phyloP scores from a whole-genome alignment of 2,329 filamentous ascomycete species.

The Coniochaeta sp. region DNA sequence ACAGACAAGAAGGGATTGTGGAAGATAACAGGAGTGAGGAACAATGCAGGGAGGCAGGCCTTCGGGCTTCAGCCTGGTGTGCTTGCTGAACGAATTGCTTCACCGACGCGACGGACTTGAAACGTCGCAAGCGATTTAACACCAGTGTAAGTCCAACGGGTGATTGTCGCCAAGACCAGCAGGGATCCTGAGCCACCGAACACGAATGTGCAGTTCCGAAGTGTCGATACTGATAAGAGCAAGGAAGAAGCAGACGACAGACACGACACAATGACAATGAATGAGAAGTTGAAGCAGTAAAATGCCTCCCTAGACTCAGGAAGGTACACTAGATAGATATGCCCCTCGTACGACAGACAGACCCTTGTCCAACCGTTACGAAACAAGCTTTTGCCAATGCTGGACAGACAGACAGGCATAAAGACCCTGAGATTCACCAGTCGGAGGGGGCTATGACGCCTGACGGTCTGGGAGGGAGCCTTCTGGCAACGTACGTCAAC shows the following conservation, averaged over 20 bases:
- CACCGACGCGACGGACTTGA: background rate
- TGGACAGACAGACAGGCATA: background rate
- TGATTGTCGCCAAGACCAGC: background rate
- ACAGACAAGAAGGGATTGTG: background rate
- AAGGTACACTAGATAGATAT: background rate
- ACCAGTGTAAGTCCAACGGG: background rate
- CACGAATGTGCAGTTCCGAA: too few species aligned
- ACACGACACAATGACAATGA: background rate
- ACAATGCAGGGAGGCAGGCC: background rate
- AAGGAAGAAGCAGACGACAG: background rate
- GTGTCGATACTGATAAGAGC: background rate
- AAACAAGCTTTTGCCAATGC: background rate
- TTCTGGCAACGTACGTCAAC: background rate
- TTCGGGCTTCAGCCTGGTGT: background rate
- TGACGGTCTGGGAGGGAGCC: background rate
- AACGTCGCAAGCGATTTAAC: background rate
- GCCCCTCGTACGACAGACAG: background rate
- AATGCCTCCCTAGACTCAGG: background rate
- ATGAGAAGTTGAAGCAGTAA: background rate
- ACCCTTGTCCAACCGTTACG: background rate
- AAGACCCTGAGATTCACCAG: background rate
- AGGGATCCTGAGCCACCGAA: background rate
- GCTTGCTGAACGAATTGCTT: background rate
- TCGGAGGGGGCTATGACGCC: background rate
- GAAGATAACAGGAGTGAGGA: background rate